Evolutionary conservation across 2,329 filamentous ascomycete genomes (phyloP).

Genomic region (Tolypocladium tundrense): DNA sequence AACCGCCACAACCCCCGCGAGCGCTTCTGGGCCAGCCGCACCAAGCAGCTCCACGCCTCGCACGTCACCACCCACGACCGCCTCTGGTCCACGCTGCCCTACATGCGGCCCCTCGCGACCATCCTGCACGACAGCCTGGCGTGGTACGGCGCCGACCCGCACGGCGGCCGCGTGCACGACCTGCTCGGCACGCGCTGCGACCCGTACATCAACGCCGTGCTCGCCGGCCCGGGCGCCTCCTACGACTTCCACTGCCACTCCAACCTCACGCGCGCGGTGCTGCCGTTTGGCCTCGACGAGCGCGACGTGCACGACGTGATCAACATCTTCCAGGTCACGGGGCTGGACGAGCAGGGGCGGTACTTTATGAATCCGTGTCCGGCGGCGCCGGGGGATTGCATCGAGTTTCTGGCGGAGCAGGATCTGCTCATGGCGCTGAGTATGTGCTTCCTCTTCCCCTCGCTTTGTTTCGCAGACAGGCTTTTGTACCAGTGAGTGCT

Average conservation of each 20-base stretch:
- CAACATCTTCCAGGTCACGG: slow-evolving; percentile 80
- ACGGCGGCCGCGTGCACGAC: slow-evolving; percentile 64
- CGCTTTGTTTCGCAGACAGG: too few relatives aligned
- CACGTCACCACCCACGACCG: slow-evolving; percentile 64
- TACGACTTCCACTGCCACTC: slow-evolving; percentile 82
- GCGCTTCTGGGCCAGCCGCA: slow-evolving; percentile 72
- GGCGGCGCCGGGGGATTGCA: slow-evolving; percentile 43
- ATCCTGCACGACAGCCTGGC: slow-evolving; percentile 58
- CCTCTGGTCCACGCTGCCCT: slow-evolving; percentile 70
- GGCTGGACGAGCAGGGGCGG: slow-evolving; percentile 57
- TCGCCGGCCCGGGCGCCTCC: slow-evolving; percentile 45
- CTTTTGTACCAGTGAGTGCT: neutral
- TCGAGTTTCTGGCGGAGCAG: slow-evolving; percentile 74
- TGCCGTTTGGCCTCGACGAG: slow-evolving; percentile 59
- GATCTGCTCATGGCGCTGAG: slow-evolving; percentile 55
- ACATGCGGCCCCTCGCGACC: slow-evolving; percentile 63
- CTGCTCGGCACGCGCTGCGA: slow-evolving; percentile 75
- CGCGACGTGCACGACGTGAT: slow-evolving; percentile 75
- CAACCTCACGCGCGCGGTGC: slow-evolving; percentile 64
- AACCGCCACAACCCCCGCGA: slow-evolving; percentile 67
- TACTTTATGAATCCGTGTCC: slow-evolving; percentile 67
- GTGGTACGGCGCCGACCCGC: slow-evolving; percentile 49
- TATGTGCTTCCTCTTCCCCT: slow-evolving; percentile 15
- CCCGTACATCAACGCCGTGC: slow-evolving; percentile 69
- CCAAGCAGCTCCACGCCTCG: slow-evolving; percentile 65